Percentiles rank a stretch among this genome's conserved stretches.
Conservation (phyloP, 768 basidiomycete species). For the Boletus rex-veris region DNA sequence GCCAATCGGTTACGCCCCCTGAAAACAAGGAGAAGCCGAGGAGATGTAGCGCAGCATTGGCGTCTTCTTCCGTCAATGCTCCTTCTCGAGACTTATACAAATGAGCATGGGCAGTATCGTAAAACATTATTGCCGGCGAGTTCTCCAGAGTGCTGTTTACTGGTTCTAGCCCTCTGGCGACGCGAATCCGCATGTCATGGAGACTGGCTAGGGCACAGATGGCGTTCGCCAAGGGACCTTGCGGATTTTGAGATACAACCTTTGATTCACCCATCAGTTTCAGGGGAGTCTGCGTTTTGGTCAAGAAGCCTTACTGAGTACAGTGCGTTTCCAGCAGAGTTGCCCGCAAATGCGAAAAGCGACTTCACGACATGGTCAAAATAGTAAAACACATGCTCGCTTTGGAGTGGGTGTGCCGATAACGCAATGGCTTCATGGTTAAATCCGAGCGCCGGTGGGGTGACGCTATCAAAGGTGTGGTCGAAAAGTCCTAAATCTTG, state of each 20-base stretch:
- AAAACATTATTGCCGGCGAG: constrained; percentile 60
- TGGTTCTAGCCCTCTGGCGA: constrained; percentile 59
- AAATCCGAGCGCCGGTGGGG: constrained; percentile 30
- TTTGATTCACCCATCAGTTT: constrained; percentile 16
- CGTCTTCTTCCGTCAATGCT: constrained; percentile 62
- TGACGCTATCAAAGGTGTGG: constrained; percentile 33
- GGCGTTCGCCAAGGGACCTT: constrained; percentile 68
- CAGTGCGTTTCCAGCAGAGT: constrained; percentile 58
- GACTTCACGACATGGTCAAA: constrained; percentile 67
- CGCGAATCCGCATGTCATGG: constrained; percentile 60
- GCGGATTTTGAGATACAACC: constrained; percentile 61
- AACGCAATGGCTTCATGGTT: constrained; percentile 22
- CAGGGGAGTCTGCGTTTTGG: constrained; percentile 1
- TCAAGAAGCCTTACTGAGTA: constrained; percentile 51
- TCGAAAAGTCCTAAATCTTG: constrained; percentile 33
- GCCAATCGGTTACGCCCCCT: constrained; percentile 69
- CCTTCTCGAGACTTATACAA: constrained; percentile 55
- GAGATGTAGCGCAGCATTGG: constrained; percentile 75
- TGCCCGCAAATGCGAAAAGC: constrained; percentile 64
- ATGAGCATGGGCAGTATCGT: constrained; percentile 64
- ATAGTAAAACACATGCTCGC: constrained; percentile 68
- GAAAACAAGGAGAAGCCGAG: constrained; percentile 70
- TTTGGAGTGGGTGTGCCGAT: constrained; percentile 44
- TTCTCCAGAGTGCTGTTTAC: constrained; percentile 51
- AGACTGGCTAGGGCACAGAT: constrained; percentile 74